Evolutionary conservation across 257 asterid genomes (phyloP).

Genomic region (Avicennia marina): DNA sequence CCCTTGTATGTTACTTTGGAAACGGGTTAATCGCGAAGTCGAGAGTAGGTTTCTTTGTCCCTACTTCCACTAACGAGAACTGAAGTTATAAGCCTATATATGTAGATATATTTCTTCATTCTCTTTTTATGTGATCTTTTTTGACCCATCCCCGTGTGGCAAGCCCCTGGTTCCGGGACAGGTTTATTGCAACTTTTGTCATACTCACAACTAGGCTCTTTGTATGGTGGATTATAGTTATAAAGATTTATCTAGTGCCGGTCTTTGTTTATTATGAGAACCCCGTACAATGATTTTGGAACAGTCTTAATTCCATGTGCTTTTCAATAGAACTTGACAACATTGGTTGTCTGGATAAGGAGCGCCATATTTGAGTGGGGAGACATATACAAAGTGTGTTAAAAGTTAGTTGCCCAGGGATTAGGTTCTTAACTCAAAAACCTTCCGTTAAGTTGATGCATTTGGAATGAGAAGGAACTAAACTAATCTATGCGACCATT

Average conservation of each 20-base stretch:
- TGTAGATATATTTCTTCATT: slow-evolving; percentile 13
- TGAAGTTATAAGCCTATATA: slow-evolving; percentile 13
- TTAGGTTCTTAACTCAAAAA: not conserved
- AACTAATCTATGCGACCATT: too few species aligned
- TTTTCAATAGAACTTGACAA: not conserved
- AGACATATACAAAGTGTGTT: too few species aligned
- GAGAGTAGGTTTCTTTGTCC: slow-evolving; percentile 37
- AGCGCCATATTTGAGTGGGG: not conserved
- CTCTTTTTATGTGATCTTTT: slow-evolving; percentile 16
- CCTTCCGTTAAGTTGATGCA: not conserved
- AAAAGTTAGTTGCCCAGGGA: not conserved
- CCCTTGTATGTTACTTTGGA: slow-evolving; percentile 15
- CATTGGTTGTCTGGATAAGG: slow-evolving; percentile 5
- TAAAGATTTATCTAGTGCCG: too few species aligned
- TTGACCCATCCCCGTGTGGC: slow-evolving; percentile 29
- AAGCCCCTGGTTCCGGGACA: slow-evolving; percentile 30
- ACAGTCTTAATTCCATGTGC: slow-evolving; percentile 10
- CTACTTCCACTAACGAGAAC: slow-evolving; percentile 33
- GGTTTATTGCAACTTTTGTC: slow-evolving; percentile 20
- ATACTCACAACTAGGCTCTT: slow-evolving; percentile 15
- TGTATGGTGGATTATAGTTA: slow-evolving; percentile 12
- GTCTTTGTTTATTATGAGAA: slow-evolving; percentile 9
- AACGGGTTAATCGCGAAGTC: slow-evolving; percentile 26
- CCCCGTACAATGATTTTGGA: not conserved
- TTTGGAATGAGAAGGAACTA: not conserved